These are phyloP conservation scores for Zygosaccharomyces bailii DNA, from an alignment of 805 yeast species.

Conservation along the genomic window DNA sequence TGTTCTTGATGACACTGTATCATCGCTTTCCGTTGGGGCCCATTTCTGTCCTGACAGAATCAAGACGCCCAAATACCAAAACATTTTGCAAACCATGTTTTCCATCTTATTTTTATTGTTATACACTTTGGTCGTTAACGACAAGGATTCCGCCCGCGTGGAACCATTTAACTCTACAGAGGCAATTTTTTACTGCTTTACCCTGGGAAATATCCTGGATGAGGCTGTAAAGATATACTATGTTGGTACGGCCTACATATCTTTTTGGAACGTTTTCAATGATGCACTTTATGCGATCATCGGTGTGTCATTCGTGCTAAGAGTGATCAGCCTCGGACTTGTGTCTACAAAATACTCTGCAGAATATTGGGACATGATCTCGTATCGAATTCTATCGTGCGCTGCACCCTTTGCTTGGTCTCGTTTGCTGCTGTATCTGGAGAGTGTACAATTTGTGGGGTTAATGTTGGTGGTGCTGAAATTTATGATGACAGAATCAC, in stretches of 20 bases:
- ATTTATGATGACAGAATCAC: slow-evolving; percentile 81
- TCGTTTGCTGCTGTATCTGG: slow-evolving; percentile 68
- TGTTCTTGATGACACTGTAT: slow-evolving; percentile 57
- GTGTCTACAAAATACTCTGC: slow-evolving; percentile 23
- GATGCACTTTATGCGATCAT: slow-evolving; percentile 62
- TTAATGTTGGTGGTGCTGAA: slow-evolving; percentile 83
- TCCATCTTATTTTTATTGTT: slow-evolving; percentile 59
- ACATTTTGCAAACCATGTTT: slow-evolving; percentile 62
- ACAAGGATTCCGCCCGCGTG: slow-evolving; percentile 41
- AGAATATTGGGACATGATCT: slow-evolving; percentile 47
- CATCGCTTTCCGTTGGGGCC: slow-evolving; percentile 48
- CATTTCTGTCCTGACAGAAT: slow-evolving; percentile 83
- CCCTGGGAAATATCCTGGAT: slow-evolving; percentile 62
- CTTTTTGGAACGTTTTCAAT: slow-evolving; percentile 78
- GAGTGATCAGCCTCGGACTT: slow-evolving; percentile 42
- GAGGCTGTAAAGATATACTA: slow-evolving; percentile 70
- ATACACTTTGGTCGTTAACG: slow-evolving; percentile 61
- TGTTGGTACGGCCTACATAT: slow-evolving; percentile 66
- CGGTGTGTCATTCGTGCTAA: slow-evolving; percentile 48
- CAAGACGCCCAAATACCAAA: slow-evolving; percentile 82
- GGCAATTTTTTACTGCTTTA: slow-evolving; percentile 56
- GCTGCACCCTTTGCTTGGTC: slow-evolving; percentile 89
- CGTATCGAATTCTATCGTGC: slow-evolving; percentile 69
- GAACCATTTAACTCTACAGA: slow-evolving; percentile 48
- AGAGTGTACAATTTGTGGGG: slow-evolving; percentile 78